Base-by-base conservation (phyloP, 75 land plant genomes). In the Selaginella moellendorffii region DNA sequence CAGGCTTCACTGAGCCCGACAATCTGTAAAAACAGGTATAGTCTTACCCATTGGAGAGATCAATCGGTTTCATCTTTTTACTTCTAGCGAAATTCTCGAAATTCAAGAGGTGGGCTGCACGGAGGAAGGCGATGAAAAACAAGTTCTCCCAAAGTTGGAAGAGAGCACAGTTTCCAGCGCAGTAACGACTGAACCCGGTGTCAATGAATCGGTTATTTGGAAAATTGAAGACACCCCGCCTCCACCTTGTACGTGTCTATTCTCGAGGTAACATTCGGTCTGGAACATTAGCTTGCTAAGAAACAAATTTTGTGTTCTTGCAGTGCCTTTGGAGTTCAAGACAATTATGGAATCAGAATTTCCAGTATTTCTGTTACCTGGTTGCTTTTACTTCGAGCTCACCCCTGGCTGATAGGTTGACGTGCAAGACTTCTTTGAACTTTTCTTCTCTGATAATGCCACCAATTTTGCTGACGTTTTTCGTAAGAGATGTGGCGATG, bases 401-500 rank as follows among this genome's bases (percentile, higher is more conserved):
- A 36, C 46, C 5, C 46, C 5, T 14, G 46, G 10, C 46, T 36
- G 46, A 27, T 79, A 92, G 97, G 76, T 88, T 58, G 68, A 66
- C n/a, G 79, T 83, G 26, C 81, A 88, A 65, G 90, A 80, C 20
- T 88, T 92, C 60, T 88, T 81, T 60, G 51, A 53, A 66, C 60
- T 78, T 26, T 92, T 85, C 52, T 76, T 85, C 72, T 92, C 97
- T 5, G 80, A 88, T 67, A 71, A 72, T 60, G 82, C 78, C 54
- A 65, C 67, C 2, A 63, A 71, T 31, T 92, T 88, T 73, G n/a
- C 68, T 27, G 76, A 79, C 61, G 52, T 76, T 2, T 88, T 81
- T 75, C 97, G 78, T 67, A 69, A 54, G 58, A 81, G 64, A 59
- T 92, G 97, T 80, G 95, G 95, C 60, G 95, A 92, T 67, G 83